Percentiles rank a stretch among this genome's conserved stretches.
These are phyloP conservation scores for Musa balbisiana DNA, from an alignment of 202 grass and related monocot genomes.

Conservation along the genomic window DNA sequence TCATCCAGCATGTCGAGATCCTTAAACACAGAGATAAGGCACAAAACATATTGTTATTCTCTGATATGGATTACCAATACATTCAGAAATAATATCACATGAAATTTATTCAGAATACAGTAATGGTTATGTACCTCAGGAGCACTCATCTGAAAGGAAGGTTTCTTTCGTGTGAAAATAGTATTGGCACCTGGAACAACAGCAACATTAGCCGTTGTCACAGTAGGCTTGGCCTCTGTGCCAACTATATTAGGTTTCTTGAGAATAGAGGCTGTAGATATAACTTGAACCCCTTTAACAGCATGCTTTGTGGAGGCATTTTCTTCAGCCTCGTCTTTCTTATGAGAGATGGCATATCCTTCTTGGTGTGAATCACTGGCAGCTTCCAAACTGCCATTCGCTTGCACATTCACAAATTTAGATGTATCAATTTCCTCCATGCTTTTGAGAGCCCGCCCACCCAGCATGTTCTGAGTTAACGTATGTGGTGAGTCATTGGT, in stretches of 20 bases:
- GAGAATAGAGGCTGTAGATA: neutral
- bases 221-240: neutral
- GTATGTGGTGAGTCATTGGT: neutral
- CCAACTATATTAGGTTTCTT: neutral
- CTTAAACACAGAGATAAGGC: neutral
- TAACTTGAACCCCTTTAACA: neutral
- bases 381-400: neutral
- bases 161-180: neutral
- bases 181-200: neutral
- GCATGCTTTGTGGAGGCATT: neutral
- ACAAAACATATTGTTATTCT: neutral
- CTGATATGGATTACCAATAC: no score
- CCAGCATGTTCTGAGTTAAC: constrained; percentile 2
- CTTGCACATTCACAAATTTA: constrained; percentile 5
- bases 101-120: neutral
- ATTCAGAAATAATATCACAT: neutral
- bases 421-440: constrained; percentile 15
- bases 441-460: constrained; percentile 2
- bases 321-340: neutral
- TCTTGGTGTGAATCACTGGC: neutral
- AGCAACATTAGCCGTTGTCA: neutral
- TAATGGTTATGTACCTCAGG: constrained; percentile 7
- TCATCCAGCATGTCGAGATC: neutral
- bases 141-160: constrained; percentile 9
- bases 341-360: neutral